Evolutionary conservation across 768 basidiomycete genomes (phyloP).

Genomic region (Gymnopilus dilepis): DNA sequence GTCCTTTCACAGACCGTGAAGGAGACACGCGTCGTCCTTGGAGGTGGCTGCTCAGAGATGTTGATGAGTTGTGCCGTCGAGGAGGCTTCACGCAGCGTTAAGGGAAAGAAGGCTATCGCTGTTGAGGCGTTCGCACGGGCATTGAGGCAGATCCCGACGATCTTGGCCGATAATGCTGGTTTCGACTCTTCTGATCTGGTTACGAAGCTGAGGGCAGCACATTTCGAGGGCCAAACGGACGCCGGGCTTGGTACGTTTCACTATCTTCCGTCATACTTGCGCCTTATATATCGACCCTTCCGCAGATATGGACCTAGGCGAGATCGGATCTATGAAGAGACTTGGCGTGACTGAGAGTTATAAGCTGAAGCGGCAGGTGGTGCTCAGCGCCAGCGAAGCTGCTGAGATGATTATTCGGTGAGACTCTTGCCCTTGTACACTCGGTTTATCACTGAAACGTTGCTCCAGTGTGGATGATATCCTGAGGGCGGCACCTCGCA

Average conservation of each 20-base stretch:
- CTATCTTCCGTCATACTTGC: not conserved
- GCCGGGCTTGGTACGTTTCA: slow-evolving; percentile 81
- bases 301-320: slow-evolving; percentile 87
- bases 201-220: slow-evolving; percentile 85
- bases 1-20: slow-evolving; percentile 98
- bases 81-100: slow-evolving; percentile 79
- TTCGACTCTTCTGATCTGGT: slow-evolving; percentile 98
- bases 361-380: slow-evolving; percentile 95
- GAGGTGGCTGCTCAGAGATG: slow-evolving; percentile 99
- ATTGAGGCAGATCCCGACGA: slow-evolving; percentile 92
- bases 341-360: slow-evolving; percentile 96
- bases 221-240: slow-evolving; percentile 87
- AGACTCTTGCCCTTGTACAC: slow-evolving; percentile 25
- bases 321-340: slow-evolving; percentile 85
- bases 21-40: slow-evolving; percentile 93
- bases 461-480: slow-evolving; percentile 85
- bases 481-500: slow-evolving; percentile 82
- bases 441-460: not conserved
- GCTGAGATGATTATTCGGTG: slow-evolving; percentile 98
- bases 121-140: slow-evolving; percentile 91
- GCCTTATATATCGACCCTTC: not conserved
- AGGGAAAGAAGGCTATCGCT: slow-evolving; percentile 96
- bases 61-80: slow-evolving; percentile 95
- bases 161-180: slow-evolving; percentile 96
- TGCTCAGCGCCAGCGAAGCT: slow-evolving; percentile 93